Evolutionary conservation across 106 monocot genomes (phyloP).

Genomic region (Cymbidium sinense): DNA sequence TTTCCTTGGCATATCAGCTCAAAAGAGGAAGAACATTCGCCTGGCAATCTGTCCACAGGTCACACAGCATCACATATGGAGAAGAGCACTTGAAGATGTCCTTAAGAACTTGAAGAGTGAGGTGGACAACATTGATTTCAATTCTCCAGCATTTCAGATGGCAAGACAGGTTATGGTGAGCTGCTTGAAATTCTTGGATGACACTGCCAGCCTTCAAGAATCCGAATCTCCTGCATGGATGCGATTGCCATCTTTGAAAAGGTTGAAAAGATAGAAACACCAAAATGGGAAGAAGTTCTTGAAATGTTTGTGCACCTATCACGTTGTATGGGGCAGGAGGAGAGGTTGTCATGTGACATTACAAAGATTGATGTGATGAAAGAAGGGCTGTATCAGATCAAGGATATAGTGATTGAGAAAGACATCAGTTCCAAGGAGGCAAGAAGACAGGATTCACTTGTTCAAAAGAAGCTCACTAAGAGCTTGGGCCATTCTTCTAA

Average conservation of each 20-base stretch:
- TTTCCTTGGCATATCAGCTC: conserved; percentile 67
- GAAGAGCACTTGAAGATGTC: conserved; percentile 51
- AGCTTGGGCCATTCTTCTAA: conserved; percentile 82
- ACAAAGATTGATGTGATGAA: conserved; percentile 71
- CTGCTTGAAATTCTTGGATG: conserved; percentile 47
- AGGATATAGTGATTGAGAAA: conserved; percentile 51
- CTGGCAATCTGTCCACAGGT: conserved; percentile 67
- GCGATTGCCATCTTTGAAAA: conserved; percentile 34
- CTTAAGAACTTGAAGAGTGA: conserved; percentile 43
- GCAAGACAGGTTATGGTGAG: conserved; percentile 52
- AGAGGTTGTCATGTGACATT: conserved; percentile 18
- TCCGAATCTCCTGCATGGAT: conserved; percentile 62
- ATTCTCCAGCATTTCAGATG: conserved; percentile 31
- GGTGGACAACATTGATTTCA: conserved; percentile 12
- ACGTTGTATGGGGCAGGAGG: conserved; percentile 39
- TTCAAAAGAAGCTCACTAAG: conserved; percentile 69
- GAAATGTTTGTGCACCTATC: conserved; percentile 76
- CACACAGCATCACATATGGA: conserved; percentile 82
- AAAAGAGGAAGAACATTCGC: conserved; percentile 66
- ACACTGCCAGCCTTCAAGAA: conserved; percentile 9
- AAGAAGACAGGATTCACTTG: conserved; percentile 54
- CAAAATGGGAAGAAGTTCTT: conserved; percentile 72
- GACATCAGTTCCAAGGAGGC: conserved; percentile 72
- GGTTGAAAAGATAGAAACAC: conserved; percentile 14
- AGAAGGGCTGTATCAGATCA: conserved; percentile 87